Evolutionary conservation across 2,329 filamentous ascomycete species (phyloP), one percentile per base, ranked within the genome.

Genomic region (Paecilomyces sp.): DNA sequence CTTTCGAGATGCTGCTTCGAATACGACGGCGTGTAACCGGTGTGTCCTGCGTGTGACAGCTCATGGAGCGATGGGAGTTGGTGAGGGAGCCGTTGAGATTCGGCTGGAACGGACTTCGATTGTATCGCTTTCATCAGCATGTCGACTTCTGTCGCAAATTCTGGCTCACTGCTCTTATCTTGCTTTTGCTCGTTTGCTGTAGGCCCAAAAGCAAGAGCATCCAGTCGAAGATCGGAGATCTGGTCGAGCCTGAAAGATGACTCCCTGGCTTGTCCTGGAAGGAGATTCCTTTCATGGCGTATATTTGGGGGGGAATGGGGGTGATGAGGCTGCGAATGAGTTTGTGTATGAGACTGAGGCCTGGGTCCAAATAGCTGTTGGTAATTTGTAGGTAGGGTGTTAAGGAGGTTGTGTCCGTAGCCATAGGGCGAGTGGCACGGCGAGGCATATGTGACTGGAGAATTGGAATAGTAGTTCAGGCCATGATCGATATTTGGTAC

Each of bases 121-220:
- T 96, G 92, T 54, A 97, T 93, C 0, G 88, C 85, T 74, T 88
- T 91, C 91, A 97, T 96, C 51, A 97, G 77, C 51, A 86, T 87
- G 71, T 97, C 92, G 41, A 97, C 87, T 61, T 91, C 85, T 0
- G 92, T 96, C n/a, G 85, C 83, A 71, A 92, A 93, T 61, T 84
- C 81, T 47, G 85, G 77, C n/a, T 83, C 79, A 2, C 63, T 75
- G 59, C 12, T 24, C n/a, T 28, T 58, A 54, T 24, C 34, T 25
- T 25, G 24, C 28, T 18, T 47, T 25, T 50, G 24, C 24, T 33
- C 55, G 47, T 41, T 57, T 2, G 33, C 5, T 30, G 51, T 5
- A 53, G 51, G 24, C 15, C 51, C 47, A 33, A 33, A 51, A 15
- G n/a, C 41, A 18, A 47, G 41, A 47, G n/a, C 24, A 12, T 51